phyloP scores from a whole-genome alignment of 371 early-diverging fungal genomes.

The Syncephalastrum monosporum region DNA sequence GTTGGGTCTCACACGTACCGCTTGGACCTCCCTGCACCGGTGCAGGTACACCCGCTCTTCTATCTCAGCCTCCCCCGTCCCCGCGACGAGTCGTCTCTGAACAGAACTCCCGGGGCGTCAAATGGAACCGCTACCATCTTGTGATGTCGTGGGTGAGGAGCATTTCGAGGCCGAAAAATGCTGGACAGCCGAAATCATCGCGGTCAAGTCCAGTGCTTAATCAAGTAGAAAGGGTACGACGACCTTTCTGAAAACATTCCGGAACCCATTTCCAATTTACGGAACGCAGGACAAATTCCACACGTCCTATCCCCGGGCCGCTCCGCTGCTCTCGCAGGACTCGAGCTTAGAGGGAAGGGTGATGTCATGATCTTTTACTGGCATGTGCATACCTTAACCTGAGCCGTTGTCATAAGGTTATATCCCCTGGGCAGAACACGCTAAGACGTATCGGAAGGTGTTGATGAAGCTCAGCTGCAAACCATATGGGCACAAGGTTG shows the following conservation, averaged over 20 bases:
- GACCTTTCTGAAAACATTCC: constrained; percentile 11
- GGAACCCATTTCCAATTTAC: constrained; percentile 8
- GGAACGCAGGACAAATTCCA: constrained; percentile 9
- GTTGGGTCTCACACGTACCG: constrained; percentile 22
- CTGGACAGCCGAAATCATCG: constrained; percentile 16
- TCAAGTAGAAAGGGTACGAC: constrained; percentile 23
- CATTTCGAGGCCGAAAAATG: constrained; percentile 36
- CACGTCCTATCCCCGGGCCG: constrained; percentile 6
- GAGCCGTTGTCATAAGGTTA: too few species aligned
- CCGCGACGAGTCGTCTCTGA: too few species aligned
- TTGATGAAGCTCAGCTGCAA: too few species aligned
- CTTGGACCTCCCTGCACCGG: constrained; percentile 22
- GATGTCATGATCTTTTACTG: neutral
- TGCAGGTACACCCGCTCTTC: constrained; percentile 38
- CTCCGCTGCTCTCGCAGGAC: constrained; percentile 3
- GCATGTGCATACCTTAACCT: too few species aligned
- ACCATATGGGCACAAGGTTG: neutral
- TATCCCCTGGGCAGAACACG: too few species aligned
- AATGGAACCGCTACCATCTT: constrained; percentile 15
- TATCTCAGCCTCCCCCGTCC: constrained; percentile 15
- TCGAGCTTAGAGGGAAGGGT: constrained; percentile 9
- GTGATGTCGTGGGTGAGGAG: constrained; percentile 25
- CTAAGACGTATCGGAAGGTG: too few species aligned
- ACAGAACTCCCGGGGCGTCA: constrained; percentile 23
- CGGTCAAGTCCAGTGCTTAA: constrained; percentile 27